Evolutionary conservation across 2,329 filamentous ascomycete genomes (phyloP), one percentile per base, ranked within the genome.

Genomic region (Tolypocladium paradoxum): DNA sequence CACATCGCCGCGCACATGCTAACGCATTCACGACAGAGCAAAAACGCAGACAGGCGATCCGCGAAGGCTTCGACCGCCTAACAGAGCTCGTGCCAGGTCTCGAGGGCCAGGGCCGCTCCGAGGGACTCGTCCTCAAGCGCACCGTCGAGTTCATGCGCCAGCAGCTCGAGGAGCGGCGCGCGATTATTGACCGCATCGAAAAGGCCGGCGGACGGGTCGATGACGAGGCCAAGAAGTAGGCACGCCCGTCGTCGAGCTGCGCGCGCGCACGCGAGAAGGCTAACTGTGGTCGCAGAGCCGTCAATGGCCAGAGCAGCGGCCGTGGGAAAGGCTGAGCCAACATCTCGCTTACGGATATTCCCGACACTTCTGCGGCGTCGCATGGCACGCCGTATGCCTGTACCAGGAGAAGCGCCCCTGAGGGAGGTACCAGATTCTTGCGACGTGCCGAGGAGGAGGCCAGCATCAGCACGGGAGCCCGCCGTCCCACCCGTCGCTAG

Each of bases 61-160:
- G 90, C 48, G 83, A 88, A 54, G 88, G 87, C 53, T 95, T 95
- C 66, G 89, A 95, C 67, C 80, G 84, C 35, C 78, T 96, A 29
- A 88, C 88, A 18, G 81, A 84, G 51, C 77, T 95, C 34, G 88
- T 95, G 1, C 90, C 90, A 0, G 89, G 88, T 0, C 76, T 95
- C 51, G 81, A 88, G 61, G 90, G 90, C 1, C 87, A 91, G 63
- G 90, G 87, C 1, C 83, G 90, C 47, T 93, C 88, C 58, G 90
- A 96, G 68, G 88, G 88, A 31, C 76, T 90, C 20, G 89, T 96
- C n/a, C 75, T 96, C 24, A 82, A 84, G 57, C 79, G 79, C 58
- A 87, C 85, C 0, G 80, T 87, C 33, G 82, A 85, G 16, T 85
- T 77, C 57, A 84, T 88, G 63, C 75, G 75, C 43, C 70, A 82